Evolutionary conservation across 2,329 filamentous ascomycete genomes (phyloP), one percentile per base, ranked within the genome.

Genomic region (Fusarium transvaalense): DNA sequence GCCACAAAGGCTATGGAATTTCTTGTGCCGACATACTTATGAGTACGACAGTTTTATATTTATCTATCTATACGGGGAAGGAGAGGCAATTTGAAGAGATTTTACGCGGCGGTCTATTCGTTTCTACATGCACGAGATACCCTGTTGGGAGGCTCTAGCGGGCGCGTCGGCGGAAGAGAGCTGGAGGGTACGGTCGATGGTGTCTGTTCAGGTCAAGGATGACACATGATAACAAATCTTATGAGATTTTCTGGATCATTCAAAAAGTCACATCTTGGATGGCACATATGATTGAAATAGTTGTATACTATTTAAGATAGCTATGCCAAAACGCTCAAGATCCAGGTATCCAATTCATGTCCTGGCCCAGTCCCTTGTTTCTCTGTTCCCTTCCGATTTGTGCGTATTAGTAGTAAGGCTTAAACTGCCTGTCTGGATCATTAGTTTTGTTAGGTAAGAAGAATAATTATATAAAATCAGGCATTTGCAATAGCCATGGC

Each of bases 101-200:
- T 45, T 67, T 66, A 61, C 45, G 65, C 42, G 70, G 62, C 43
- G 56, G 71, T 69, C 73, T 72, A 58, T 75, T 74, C 74, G 64
- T 76, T 75, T 74, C 68, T 55, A 66, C 38, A 68, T 66, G 72
- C 68, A 75, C 68, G 66, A 75, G 74, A 75, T 75, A 75, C 74
- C 74, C 72, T 72, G 56, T 69, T 64, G 62, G 57, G 66, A 72
- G 64, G 59, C 62, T 72, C 66, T 64, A 59, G 59, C 41, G 52
- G 57, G 62, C 57, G 66, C 37, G 48, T 59, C 58, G 61, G 42
- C 52, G 46, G 48, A 27, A 39, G n/a, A 52, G 59, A 56, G 52
- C 25, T 63, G 34, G 52, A 29, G 42, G 54, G 41, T 39, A 50
- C 14, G 25, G 31, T 35, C 41, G 55, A 43, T 34, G 27, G 38